Evolutionary conservation across 2,329 filamentous ascomycete genomes (phyloP), one percentile per base, ranked within the genome.

Genomic region (Lomentospora prolificans): DNA sequence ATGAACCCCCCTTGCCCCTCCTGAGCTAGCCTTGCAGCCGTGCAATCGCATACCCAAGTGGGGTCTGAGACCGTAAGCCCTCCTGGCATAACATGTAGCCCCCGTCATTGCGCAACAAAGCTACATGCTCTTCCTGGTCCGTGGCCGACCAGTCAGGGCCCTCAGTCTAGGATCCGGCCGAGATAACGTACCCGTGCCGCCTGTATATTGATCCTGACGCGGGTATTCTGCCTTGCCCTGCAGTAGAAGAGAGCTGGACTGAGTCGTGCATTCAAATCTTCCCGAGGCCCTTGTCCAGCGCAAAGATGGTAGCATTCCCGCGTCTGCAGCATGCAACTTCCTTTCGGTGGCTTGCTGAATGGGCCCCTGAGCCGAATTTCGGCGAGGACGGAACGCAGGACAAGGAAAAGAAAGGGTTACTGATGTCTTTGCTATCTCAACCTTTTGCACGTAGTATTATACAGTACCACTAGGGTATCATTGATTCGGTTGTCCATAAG

Each of bases 311-410:
- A 19, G n/a, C 41, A 24, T 17, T 46, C n/a, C 9, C 41, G 19
- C n/a, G 17, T 39, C 17, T 39, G 19, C n/a, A 19, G n/a, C 41
- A 22, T 19, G n/a, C 41, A 24, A 10, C n/a, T 24, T 24, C n/a
- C 27, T 7, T 36, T n/a, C 28, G n/a, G 50, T 52, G 50, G 50
- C 50, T 52, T 52, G 50, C 50, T 52, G 50, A 52, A 52, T 27
- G 50, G 46, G 46, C 14, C 5, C n/a, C 19, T 50, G 9, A 25
- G 5, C n/a, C 12, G 30, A 33, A 33, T 33, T 6, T 33, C n/a
- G n/a, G n/a, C n/a, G n/a, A n/a, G n/a, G n/a, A n/a, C n/a, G n/a
- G n/a, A n/a, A n/a, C n/a, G n/a, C n/a, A n/a, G n/a, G n/a, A n/a
- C n/a, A n/a, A n/a, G n/a, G n/a, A n/a, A n/a, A n/a, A n/a, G n/a